phyloP scores from a whole-genome alignment of 345 rosid genomes.

The Litchi chinensis region DNA sequence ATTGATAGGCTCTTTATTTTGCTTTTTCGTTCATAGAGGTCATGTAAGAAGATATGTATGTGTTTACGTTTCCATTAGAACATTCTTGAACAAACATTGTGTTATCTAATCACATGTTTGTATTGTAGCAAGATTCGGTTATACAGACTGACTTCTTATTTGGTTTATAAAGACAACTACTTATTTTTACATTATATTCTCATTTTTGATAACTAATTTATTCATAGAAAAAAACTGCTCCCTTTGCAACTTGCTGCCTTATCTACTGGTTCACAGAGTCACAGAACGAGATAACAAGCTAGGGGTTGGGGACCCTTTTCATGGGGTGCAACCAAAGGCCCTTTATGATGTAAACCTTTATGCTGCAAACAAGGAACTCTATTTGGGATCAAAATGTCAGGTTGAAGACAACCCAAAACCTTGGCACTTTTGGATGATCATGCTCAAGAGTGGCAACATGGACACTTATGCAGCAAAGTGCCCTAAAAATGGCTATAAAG shows the following conservation, averaged over 20 bases:
- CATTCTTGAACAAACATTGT: neutral
- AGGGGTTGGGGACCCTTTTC: conserved; percentile 42
- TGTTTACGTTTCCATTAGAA: neutral
- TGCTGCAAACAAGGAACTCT: conserved; percentile 61
- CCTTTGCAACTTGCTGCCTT: conserved; percentile 25
- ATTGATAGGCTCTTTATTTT: too few species aligned
- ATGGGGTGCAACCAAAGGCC: conserved; percentile 35
- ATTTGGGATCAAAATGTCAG: conserved; percentile 63
- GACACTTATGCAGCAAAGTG: conserved; percentile 57
- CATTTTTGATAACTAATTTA: neutral
- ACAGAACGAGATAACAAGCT: conserved; percentile 59
- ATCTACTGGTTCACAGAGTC: conserved; percentile 45
- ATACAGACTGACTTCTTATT: neutral
- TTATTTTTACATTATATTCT: neutral
- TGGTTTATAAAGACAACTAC: neutral
- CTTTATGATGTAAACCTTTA: conserved; percentile 41
- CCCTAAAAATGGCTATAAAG: conserved; percentile 55
- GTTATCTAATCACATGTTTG: neutral
- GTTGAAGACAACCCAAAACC: conserved; percentile 57
- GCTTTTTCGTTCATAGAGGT: neutral
- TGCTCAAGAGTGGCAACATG: conserved; percentile 67
- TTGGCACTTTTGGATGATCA: conserved; percentile 74
- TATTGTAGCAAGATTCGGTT: neutral
- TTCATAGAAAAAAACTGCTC: conserved; percentile 24
- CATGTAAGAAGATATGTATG: neutral